Evolutionary conservation across 2,329 filamentous ascomycete genomes (phyloP).

Genomic region (Ophiostoma piceae): DNA sequence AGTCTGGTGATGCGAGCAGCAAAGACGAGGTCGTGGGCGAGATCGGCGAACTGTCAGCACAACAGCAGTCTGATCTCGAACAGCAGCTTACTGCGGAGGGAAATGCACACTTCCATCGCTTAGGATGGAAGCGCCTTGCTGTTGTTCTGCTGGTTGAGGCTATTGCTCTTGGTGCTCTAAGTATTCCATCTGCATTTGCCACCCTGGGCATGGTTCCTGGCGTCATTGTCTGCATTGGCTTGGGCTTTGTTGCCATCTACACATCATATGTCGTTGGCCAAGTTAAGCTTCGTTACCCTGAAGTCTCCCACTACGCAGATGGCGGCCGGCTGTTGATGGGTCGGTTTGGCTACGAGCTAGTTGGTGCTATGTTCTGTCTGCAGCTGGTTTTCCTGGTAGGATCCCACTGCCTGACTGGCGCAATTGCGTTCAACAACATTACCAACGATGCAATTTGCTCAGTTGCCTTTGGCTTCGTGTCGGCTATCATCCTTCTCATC

Average conservation of each 20-base stretch:
- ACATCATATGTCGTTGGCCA: conserved; percentile 14
- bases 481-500: conserved; percentile 6
- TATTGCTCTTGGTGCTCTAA: conserved; percentile 11
- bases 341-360: conserved; percentile 10
- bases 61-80: conserved; percentile 13
- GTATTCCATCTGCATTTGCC: conserved; percentile 15
- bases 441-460: conserved; percentile 15
- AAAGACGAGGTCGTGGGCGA: conserved; percentile 12
- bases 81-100: conserved; percentile 12
- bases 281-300: conserved; percentile 10
- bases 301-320: conserved; percentile 12
- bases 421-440: conserved; percentile 15
- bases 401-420: conserved; percentile 13
- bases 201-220: conserved; percentile 14
- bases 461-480: conserved; percentile 6
- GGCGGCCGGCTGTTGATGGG: conserved; percentile 6
- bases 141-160: conserved; percentile 11
- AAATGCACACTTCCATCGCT: conserved; percentile 6
- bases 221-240: conserved; percentile 1
- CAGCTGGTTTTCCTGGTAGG: conserved; percentile 14
- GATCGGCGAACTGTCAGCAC: not conserved
- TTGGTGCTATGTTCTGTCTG: conserved; percentile 11
- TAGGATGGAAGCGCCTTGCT: conserved; percentile 12
- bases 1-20: not conserved
- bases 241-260: conserved; percentile 14